Evolutionary conservation across 768 basidiomycete genomes (phyloP).

Genomic region (Naganishia vaughanmartiniae): DNA sequence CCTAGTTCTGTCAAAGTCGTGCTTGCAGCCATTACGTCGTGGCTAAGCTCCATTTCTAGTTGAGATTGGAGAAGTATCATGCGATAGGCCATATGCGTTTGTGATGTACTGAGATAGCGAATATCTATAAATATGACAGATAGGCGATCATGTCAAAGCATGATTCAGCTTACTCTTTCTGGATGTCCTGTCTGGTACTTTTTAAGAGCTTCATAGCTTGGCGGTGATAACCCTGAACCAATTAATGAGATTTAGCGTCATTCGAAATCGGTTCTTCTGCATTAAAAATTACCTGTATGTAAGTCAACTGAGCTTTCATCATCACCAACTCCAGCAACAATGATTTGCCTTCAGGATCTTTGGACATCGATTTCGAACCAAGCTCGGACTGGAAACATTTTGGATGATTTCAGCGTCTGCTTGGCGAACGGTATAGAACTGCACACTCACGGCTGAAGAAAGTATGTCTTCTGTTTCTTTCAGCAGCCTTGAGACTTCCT

Average conservation of each 20-base stretch:
- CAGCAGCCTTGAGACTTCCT: slow-evolving; percentile 21
- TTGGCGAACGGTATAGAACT: background rate
- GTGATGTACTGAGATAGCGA: slow-evolving; percentile 1
- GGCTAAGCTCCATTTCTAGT: slow-evolving; percentile 22
- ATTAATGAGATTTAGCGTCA: background rate
- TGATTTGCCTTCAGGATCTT: slow-evolving; percentile 18
- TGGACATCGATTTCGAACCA: slow-evolving; percentile 10
- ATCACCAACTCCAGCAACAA: slow-evolving; percentile 25
- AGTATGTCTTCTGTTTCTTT: slow-evolving; percentile 28
- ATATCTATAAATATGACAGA: background rate
- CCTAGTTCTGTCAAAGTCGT: slow-evolving; percentile 19
- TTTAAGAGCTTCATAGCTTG: slow-evolving; percentile 22
- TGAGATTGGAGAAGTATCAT: slow-evolving; percentile 20
- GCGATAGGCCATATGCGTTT: slow-evolving; percentile 24
- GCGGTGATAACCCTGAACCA: slow-evolving; percentile 5
- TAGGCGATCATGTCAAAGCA: background rate
- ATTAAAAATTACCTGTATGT: slow-evolving; percentile 19
- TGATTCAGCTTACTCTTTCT: slow-evolving; percentile 25
- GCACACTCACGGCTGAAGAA: slow-evolving; percentile 10
- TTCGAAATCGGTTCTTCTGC: background rate
- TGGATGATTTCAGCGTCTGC: background rate
- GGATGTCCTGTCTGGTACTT: slow-evolving; percentile 6
- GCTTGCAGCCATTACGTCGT: slow-evolving; percentile 25
- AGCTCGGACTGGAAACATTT: slow-evolving; percentile 13
- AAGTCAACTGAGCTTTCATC: slow-evolving; percentile 25